A percentile compares a stretch with the other conserved stretches of the same genome.
These are phyloP conservation scores for Cladosporium sp. DNA, from an alignment of 2,329 filamentous ascomycete genomes.

Conservation along the genomic window DNA sequence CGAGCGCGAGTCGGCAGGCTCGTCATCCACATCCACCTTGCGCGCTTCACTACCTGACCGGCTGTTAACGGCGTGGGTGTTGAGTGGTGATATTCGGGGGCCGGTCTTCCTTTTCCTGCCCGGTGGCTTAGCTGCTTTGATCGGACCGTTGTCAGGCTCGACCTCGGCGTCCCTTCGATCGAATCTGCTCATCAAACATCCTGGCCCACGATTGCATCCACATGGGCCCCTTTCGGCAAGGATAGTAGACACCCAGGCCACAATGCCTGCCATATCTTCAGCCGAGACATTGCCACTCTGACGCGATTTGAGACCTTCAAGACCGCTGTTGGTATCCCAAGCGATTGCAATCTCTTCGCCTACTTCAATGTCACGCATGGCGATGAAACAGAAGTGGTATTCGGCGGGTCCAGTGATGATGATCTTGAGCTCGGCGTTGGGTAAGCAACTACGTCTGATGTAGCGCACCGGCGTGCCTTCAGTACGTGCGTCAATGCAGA, in stretches of 20 bases:
- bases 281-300: slow-evolving; percentile 17
- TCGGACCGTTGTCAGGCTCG: slow-evolving; percentile 20
- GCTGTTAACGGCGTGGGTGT: slow-evolving; percentile 52
- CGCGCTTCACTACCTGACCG: slow-evolving; percentile 57
- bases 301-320: slow-evolving; percentile 20
- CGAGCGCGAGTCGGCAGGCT: slow-evolving; percentile 55
- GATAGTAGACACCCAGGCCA: slow-evolving; percentile 60
- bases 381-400: slow-evolving; percentile 91
- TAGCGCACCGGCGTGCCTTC: slow-evolving; percentile 85
- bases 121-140: slow-evolving; percentile 39
- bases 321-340: slow-evolving; percentile 43
- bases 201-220: slow-evolving; percentile 56
- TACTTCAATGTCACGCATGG: slow-evolving; percentile 71
- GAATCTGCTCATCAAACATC: slow-evolving; percentile 33
- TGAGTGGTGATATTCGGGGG: slow-evolving; percentile 50
- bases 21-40: slow-evolving; percentile 48
- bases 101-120: slow-evolving; percentile 47
- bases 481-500: slow-evolving; percentile 87
- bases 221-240: slow-evolving; percentile 76
- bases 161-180: slow-evolving; percentile 26
- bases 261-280: slow-evolving; percentile 20
- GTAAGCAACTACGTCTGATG: slow-evolving; percentile 84
- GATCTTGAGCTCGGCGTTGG: slow-evolving; percentile 84
- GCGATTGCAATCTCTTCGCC: slow-evolving; percentile 64
- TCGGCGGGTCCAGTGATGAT: slow-evolving; percentile 73